These are phyloP conservation scores for Fraxinus floribunda DNA, from an alignment of 305 asterid genomes.

Conservation along the genomic window DNA sequence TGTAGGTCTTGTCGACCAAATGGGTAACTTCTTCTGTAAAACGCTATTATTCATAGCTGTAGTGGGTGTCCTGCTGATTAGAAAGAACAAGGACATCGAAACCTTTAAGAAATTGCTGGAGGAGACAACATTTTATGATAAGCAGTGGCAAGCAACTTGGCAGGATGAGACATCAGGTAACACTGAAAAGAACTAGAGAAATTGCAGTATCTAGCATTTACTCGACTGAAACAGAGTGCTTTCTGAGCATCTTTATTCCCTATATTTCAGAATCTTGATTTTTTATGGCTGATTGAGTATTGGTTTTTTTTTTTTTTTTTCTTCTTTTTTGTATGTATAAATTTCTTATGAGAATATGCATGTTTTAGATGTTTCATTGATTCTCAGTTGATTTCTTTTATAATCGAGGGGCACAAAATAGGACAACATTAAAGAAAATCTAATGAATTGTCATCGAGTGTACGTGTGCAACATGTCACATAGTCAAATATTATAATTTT, in stretches of 20 bases:
- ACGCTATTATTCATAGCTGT: constrained; percentile 72
- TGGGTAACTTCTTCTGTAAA: constrained; percentile 92
- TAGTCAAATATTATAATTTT: background rate
- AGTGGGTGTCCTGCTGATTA: constrained; percentile 69
- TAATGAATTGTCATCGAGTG: background rate
- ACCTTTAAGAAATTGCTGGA: constrained; percentile 67
- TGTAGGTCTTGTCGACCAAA: constrained; percentile 90
- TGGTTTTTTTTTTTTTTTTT: background rate
- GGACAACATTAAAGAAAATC: background rate
- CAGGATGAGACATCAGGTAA: constrained; percentile 56
- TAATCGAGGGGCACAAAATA: background rate
- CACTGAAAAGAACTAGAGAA: constrained; percentile 21
- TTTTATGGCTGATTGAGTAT: background rate
- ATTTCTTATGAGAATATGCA: background rate
- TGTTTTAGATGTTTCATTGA: background rate
- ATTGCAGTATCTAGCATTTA: background rate
- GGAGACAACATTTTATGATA: constrained; percentile 83
- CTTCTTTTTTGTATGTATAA: background rate
- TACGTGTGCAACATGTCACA: background rate
- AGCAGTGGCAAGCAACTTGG: constrained; percentile 99
- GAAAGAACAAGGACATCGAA: constrained; percentile 86
- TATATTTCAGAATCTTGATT: background rate
- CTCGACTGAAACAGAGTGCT: background rate
- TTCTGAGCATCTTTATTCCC: background rate
- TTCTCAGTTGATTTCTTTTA: background rate